Base-by-base conservation (phyloP, 1,284 basidiomycete genomes). In the Phylloporus sp. region DNA sequence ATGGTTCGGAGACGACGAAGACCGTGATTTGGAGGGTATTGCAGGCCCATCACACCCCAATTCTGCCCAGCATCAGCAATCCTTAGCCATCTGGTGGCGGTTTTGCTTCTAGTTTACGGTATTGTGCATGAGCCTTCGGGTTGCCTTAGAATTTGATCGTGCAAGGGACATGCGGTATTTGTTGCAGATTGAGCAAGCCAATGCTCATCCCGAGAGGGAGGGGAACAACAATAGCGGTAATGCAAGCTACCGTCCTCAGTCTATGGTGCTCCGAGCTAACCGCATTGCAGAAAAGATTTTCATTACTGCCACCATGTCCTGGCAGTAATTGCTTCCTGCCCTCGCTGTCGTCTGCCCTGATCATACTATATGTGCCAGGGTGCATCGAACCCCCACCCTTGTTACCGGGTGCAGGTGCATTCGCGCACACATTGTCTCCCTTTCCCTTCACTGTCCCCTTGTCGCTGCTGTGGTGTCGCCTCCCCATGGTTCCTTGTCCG, bases 301-400 rank as follows among this genome's bases (percentile, higher is more conserved):
- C 47, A 68, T 84, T 63, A 82, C 78, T 0, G 83, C 80, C 29
- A 81, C 32, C 32, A 32, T 32, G 32, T 32, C 32, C 32, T 32
- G 32, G 32, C 32, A 32, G 32, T 32, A 32, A 32, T 32, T 32
- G 32, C 32, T 32, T 32, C 32, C 32, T 32, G 32, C 32, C 32
- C 32, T 32, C 32, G 32, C 32, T 32, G 32, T 32, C 7, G 32
- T 32, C 32, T 32, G 32, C 32, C 32, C 32, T 32, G 32, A 32
- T 32, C 32, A 32, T 32, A 32, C 32, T 32, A 32, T 32, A 32
- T 32, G 32, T 32, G 32, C 32, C 32, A 32, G 32, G 32, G 32
- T 32, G 32, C 32, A 32, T 32, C 32, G 32, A 32, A 32, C 32
- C 32, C 32, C 32, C 32, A 32, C 32, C 32, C 32, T 32, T 32